These are phyloP conservation scores for Trichophyton verrucosum DNA, from an alignment of 2,329 filamentous ascomycete genomes.

Conservation along the genomic window DNA sequence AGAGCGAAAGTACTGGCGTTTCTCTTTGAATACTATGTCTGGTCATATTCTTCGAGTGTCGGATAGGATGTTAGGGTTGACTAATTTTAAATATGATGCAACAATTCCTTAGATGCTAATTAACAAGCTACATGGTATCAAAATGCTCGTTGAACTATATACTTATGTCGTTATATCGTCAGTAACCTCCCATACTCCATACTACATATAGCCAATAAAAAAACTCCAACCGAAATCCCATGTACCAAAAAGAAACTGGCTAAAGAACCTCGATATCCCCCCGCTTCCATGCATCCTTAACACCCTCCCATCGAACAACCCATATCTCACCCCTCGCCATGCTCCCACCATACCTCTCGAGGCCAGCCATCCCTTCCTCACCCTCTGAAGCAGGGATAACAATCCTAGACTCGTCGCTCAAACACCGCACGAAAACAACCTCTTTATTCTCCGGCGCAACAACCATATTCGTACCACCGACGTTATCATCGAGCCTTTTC, in stretches of 20 bases:
- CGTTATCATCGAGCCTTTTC: constrained; percentile 78
- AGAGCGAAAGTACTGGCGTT: no score
- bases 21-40: no score
- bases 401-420: constrained; percentile 36
- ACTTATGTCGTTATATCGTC: no score
- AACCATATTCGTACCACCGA: constrained; percentile 84
- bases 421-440: constrained; percentile 67
- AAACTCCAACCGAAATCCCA: neutral
- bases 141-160: no score
- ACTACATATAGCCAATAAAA: neutral
- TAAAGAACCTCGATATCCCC: constrained; percentile 35
- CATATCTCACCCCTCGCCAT: constrained; percentile 51
- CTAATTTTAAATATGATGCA: no score
- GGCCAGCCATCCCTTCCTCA: constrained; percentile 15
- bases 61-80: no score
- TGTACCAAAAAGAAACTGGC: no score
- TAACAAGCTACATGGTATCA: no score
- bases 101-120: no score
- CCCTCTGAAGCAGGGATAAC: constrained; percentile 24
- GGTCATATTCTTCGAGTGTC: no score
- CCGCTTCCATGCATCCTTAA: constrained; percentile 41
- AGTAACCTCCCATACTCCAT: neutral
- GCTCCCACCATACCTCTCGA: constrained; percentile 22
- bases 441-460: constrained; percentile 70
- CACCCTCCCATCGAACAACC: constrained; percentile 62